phyloP scores from a whole-genome alignment of 2,329 filamentous ascomycete genomes.

The Hypoxylon rubiginosum region DNA sequence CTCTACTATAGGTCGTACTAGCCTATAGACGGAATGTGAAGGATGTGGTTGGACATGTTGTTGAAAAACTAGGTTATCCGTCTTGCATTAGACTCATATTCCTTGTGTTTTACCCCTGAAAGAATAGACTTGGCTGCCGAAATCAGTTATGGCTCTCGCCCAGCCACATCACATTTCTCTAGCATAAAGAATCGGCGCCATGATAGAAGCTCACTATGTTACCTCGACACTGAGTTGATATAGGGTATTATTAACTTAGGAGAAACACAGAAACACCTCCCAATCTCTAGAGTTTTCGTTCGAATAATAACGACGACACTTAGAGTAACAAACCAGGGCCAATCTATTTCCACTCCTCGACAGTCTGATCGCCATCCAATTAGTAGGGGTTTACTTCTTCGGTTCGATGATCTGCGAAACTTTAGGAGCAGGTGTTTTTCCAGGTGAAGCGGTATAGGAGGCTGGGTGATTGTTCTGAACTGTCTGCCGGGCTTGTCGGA shows the following conservation, averaged over 20 bases:
- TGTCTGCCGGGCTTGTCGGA: conserved; percentile 60
- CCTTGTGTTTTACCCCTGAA: conserved; percentile 7
- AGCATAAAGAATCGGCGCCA: not conserved
- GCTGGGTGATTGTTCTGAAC: conserved; percentile 63
- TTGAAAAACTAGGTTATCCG: conserved; percentile 17
- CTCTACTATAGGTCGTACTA: not conserved
- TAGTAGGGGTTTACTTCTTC: conserved; percentile 30
- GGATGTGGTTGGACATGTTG: no score
- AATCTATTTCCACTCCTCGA: not conserved
- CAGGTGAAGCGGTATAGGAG: conserved; percentile 52
- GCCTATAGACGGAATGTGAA: no score
- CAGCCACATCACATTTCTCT: conserved; percentile 12
- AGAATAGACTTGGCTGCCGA: conserved; percentile 14
- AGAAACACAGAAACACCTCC: conserved; percentile 2
- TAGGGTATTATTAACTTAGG: conserved; percentile 1
- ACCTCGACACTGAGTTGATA: conserved; percentile 2
- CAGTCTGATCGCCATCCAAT: conserved; percentile 2
- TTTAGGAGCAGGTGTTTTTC: conserved; percentile 10
- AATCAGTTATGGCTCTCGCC: conserved; percentile 14
- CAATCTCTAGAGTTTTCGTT: not conserved
- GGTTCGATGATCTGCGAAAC: conserved; percentile 24
- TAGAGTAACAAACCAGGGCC: conserved; percentile 7
- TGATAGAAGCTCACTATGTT: conserved; percentile 8
- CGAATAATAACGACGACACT: conserved; percentile 5
- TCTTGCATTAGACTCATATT: conserved; percentile 15